Evolutionary conservation across 78 protist genomes (phyloP).

Genomic region (Polysphondylium violaceum): DNA sequence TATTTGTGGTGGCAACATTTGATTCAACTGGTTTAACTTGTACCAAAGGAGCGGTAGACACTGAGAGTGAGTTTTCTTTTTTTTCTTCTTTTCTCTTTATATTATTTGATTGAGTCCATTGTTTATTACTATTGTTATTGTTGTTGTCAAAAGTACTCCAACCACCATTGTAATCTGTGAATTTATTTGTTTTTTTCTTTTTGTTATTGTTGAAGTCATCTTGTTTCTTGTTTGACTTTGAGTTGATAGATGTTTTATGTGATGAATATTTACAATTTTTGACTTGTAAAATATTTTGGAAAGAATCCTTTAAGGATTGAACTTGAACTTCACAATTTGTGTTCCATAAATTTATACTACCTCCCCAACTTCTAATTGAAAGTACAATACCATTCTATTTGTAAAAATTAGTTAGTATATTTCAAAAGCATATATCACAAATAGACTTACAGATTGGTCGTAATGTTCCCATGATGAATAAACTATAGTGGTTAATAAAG

Average conservation of each 20-base stretch:
- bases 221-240: background rate
- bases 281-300: constrained; percentile 38
- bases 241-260: constrained; percentile 24
- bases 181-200: constrained; percentile 23
- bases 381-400: constrained; percentile 62
- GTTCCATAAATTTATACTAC: constrained; percentile 64
- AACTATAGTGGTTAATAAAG: constrained; percentile 60
- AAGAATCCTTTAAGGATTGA: constrained; percentile 20
- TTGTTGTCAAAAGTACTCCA: background rate
- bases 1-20: background rate
- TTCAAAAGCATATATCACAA: background rate
- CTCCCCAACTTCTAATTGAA: constrained; percentile 78
- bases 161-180: background rate
- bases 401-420: background rate
- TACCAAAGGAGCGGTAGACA: too few relatives aligned
- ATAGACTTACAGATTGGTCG: constrained; percentile 43
- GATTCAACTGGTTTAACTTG: background rate
- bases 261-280: constrained; percentile 45
- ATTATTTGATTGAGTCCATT: background rate
- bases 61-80: too few relatives aligned
- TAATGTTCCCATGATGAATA: constrained; percentile 56
- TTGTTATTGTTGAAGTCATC: background rate
- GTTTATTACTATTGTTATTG: background rate
- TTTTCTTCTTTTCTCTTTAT: background rate
- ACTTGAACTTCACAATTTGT: constrained; percentile 34